Evolutionary conservation across 2,329 filamentous ascomycete genomes (phyloP).

Genomic region (Penicillium sp.): DNA sequence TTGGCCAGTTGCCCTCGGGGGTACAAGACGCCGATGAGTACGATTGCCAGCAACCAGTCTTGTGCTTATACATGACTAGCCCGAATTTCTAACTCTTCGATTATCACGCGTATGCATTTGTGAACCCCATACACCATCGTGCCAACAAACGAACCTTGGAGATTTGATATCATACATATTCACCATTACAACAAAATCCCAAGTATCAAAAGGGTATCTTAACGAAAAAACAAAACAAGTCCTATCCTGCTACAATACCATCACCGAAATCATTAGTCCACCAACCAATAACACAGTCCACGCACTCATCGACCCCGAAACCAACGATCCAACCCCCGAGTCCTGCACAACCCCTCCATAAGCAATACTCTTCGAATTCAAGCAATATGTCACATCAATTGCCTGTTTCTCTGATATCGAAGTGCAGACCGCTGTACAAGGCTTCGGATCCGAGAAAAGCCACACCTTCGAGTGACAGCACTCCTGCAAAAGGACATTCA

Average conservation of each 20-base stretch:
- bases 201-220: slow-evolving; percentile 1
- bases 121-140: too few species aligned
- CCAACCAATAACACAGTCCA: not conserved
- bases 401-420: slow-evolving; percentile 5
- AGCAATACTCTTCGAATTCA: slow-evolving; percentile 13
- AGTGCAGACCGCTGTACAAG: slow-evolving; percentile 19
- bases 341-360: slow-evolving; percentile 9
- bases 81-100: too few species aligned
- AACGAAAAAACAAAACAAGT: not conserved
- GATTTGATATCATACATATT: not conserved
- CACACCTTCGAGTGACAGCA: slow-evolving; percentile 14
- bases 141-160: not conserved
- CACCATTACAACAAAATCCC: not conserved
- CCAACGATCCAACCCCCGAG: not conserved
- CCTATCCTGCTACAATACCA: not conserved
- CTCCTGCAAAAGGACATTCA: slow-evolving; percentile 8
- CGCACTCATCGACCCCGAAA: not conserved
- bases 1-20: too few species aligned
- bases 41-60: not conserved
- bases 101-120: too few species aligned
- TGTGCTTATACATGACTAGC: not conserved
- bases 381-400: slow-evolving; percentile 14
- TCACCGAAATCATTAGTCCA: not conserved
- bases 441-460: slow-evolving; percentile 12
- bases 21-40: too few species aligned